These are phyloP conservation scores for Oenanthe sinensis DNA, from an alignment of 129 eudicot genomes.

Conservation along the genomic window DNA sequence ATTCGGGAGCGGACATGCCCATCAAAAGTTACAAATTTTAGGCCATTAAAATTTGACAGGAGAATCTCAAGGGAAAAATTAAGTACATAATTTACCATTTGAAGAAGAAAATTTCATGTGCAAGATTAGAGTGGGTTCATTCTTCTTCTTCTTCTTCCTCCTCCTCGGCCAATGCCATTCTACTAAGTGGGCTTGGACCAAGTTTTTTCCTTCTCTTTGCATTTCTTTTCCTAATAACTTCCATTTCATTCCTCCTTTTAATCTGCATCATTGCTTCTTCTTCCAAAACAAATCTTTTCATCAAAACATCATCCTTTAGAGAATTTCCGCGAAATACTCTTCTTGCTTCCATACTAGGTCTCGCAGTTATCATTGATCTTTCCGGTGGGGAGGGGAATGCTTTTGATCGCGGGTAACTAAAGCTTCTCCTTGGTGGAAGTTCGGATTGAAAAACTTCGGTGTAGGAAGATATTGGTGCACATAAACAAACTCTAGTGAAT, in stretches of 20 bases:
- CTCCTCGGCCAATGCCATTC: constrained; percentile 75
- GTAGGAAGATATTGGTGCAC: constrained; percentile 93
- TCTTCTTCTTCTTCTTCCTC: no score
- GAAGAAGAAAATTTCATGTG: neutral
- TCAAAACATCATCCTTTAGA: constrained; percentile 71
- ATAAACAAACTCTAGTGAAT: constrained; percentile 72
- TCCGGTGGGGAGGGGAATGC: constrained; percentile 37
- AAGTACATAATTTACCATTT: neutral
- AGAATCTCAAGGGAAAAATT: neutral
- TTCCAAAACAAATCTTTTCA: constrained; percentile 85
- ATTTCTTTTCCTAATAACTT: constrained; percentile 77
- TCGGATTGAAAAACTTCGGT: constrained; percentile 70
- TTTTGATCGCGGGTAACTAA: constrained; percentile 81
- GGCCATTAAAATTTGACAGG: neutral
- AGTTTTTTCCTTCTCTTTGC: constrained; percentile 67
- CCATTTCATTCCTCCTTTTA: constrained; percentile 85
- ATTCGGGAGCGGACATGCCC: neutral
- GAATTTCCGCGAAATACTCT: constrained; percentile 83
- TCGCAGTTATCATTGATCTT: constrained; percentile 29
- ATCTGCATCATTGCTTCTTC: constrained; percentile 98
- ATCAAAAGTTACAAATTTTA: neutral
- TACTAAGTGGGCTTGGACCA: constrained; percentile 90
- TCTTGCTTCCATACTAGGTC: constrained; percentile 66
- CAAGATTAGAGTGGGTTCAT: neutral
- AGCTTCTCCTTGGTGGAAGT: constrained; percentile 86